Conservation (phyloP, 2,329 filamentous ascomycete genomes). For the Davidsoniella eucalypti region DNA sequence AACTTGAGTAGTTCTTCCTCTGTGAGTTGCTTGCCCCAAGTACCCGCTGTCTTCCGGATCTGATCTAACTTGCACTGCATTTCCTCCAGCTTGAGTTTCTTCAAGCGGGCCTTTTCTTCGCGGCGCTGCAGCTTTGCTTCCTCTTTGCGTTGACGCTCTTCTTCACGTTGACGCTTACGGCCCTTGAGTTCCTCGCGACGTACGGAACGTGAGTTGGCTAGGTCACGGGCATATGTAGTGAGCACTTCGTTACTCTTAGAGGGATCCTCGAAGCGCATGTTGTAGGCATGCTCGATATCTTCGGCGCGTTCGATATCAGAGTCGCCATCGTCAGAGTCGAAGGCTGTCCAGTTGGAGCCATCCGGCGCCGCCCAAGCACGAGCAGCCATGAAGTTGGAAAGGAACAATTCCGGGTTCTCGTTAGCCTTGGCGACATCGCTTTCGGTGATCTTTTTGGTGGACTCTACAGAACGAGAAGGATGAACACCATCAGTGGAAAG, state of each 20-base stretch:
- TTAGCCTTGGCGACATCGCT: slow-evolving; percentile 60
- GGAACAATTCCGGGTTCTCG: slow-evolving; percentile 75
- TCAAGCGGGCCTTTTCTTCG: slow-evolving; percentile 66
- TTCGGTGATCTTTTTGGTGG: slow-evolving; percentile 35
- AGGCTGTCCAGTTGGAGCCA: slow-evolving; percentile 53
- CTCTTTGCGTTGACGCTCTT: slow-evolving; percentile 61
- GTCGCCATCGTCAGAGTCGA: slow-evolving; percentile 88
- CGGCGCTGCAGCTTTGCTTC: slow-evolving; percentile 59
- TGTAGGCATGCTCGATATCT: slow-evolving; percentile 83
- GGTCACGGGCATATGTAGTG: slow-evolving; percentile 75
- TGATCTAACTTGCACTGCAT: slow-evolving; percentile 71
- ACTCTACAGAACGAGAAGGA: slow-evolving; percentile 32
- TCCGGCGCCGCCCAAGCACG: slow-evolving; percentile 71
- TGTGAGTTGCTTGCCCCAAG: slow-evolving; percentile 46
- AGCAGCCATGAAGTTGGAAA: slow-evolving; percentile 91
- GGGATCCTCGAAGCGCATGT: slow-evolving; percentile 89
- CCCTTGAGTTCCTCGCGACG: slow-evolving; percentile 66
- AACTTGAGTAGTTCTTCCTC: slow-evolving; percentile 75
- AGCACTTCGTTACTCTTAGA: slow-evolving; percentile 74
- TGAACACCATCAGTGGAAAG: slow-evolving; percentile 28
- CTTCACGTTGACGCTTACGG: slow-evolving; percentile 62
- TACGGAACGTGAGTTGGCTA: slow-evolving; percentile 66
- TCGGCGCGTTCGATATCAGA: slow-evolving; percentile 60
- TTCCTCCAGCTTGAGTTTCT: slow-evolving; percentile 81
- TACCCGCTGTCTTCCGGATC: slow-evolving; percentile 77